Conservation (phyloP, 306 rosid genomes). For the Dryas drummondii region DNA sequence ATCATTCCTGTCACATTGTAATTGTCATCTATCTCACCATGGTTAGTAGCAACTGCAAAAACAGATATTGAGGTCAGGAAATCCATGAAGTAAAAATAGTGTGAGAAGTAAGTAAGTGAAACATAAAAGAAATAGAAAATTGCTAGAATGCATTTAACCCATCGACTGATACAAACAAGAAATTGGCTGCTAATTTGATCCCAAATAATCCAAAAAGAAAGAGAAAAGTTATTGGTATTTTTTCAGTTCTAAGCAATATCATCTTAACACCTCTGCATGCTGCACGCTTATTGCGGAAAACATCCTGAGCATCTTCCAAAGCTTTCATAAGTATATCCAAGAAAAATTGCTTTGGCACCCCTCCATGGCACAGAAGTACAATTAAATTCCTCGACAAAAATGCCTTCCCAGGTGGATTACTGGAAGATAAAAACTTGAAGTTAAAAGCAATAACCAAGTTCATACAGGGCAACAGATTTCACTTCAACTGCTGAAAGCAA, state of each 20-base stretch:
- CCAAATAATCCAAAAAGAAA: not conserved
- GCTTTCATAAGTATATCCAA: slow-evolving; percentile 41
- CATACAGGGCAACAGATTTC: not conserved
- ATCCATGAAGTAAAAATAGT: not conserved
- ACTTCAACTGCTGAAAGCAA: not conserved
- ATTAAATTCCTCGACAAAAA: slow-evolving; percentile 53
- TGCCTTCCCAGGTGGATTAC: slow-evolving; percentile 52
- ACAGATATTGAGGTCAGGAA: not conserved
- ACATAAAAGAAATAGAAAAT: not conserved
- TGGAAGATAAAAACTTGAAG: slow-evolving; percentile 37
- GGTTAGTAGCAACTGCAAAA: slow-evolving; percentile 47
- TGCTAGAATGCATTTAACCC: not conserved
- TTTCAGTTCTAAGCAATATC: not conserved
- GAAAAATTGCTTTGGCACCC: slow-evolving; percentile 73
- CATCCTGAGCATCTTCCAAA: slow-evolving; percentile 41
- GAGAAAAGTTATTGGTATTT: not conserved
- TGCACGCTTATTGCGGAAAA: slow-evolving; percentile 47
- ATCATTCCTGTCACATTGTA: slow-evolving; percentile 52
- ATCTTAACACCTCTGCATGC: slow-evolving; percentile 59
- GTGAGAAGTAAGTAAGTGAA: not conserved
- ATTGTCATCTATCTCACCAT: slow-evolving; percentile 54
- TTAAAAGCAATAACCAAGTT: slow-evolving; percentile 5
- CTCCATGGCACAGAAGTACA: slow-evolving; percentile 75
- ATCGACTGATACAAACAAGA: not conserved
- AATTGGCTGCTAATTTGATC: not conserved